A percentile compares a stretch with the other conserved stretches of the same genome.
Evolutionary conservation across 116 monocot species (phyloP).

Genomic region (Trichopus zeylanicus): DNA sequence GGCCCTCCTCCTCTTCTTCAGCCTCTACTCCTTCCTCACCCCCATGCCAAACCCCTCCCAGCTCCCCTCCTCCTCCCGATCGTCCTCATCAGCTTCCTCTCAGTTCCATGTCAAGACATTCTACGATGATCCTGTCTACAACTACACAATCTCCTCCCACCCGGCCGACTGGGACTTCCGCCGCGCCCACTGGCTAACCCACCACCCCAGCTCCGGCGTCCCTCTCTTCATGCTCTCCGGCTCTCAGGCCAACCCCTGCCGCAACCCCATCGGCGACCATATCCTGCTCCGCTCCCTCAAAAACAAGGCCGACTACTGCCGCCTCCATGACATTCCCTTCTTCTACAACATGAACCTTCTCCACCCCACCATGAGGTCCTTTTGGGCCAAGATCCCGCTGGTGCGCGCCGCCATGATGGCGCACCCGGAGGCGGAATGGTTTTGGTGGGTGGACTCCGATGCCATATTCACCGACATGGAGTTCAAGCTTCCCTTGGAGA

Average conservation of each 20-base stretch:
- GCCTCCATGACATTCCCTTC: conserved; percentile 48
- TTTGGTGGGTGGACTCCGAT: conserved; percentile 95
- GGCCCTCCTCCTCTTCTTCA: conserved; percentile 41
- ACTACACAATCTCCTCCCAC: conserved; percentile 20
- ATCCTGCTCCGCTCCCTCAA: conserved; percentile 75
- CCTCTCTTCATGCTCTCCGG: conserved; percentile 54
- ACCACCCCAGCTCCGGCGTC: conserved; percentile 21
- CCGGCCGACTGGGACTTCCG: conserved; percentile 52
- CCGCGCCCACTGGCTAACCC: conserved; percentile 39
- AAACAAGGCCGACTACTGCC: conserved; percentile 81
- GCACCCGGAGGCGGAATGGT: conserved; percentile 85
- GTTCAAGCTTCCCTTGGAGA: conserved; percentile 49
- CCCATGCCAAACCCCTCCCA: conserved; percentile 6
- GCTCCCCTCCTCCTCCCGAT: neutral
- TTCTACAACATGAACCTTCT: conserved; percentile 75
- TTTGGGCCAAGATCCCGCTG: conserved; percentile 68
- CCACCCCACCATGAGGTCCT: conserved; percentile 52
- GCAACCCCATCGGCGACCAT: conserved; percentile 66
- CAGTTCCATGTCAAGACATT: conserved; percentile 15
- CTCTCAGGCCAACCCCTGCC: conserved; percentile 56
- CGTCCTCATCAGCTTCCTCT: neutral
- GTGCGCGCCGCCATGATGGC: conserved; percentile 78
- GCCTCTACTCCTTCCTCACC: conserved; percentile 31
- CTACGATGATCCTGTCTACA: conserved; percentile 54
- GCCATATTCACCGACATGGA: conserved; percentile 91